Evolutionary conservation across 2,329 filamentous ascomycete species (phyloP), one percentile per base, ranked within the genome.

Genomic region (Pyricularia grisea): DNA sequence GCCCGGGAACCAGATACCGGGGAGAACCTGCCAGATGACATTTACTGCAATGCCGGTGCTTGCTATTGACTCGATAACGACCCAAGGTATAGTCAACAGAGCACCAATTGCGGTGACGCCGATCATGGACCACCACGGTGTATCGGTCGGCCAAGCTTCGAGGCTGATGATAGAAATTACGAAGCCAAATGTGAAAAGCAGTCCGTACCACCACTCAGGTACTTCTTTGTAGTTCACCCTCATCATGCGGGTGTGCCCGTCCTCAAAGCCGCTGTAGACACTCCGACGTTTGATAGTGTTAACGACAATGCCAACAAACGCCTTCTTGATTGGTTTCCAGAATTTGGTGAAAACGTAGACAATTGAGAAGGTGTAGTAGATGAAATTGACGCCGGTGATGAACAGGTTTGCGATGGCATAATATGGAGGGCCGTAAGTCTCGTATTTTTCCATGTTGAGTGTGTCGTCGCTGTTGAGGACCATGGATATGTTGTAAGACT

Each of bases 191-290:
- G 74, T 70, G 6, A 81, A 74, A 65, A 82, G 80, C 28, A 77
- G 42, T 11, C 81, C 71, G 71, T 81, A 82, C 82, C 80, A 84
- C 81, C 81, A 84, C 66, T 83, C 81, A 0, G 82, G 82, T 0
- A 83, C 81, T 64, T 83, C 82, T 0, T 76, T 74, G 68, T 83
- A 84, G 3, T 74, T 76, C 4, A 74, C 71, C 12, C 60, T 63
- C 81, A 84, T 83, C 2, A 82, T 73, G 0, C 78, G 73, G 0
- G 74, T 80, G 33, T 83, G 80, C 0, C 80, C 72, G 69, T 84
- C 81, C 68, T 79, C 79, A 9, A 80, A 78, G 2, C 76, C 78
- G 4, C 79, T 79, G 69, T 82, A 81, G 69, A 80, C 80, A 1
- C 77, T 77, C 14, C 74, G 76, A 9, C 79, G 77, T 69, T 79